Base-by-base conservation (phyloP, 805 yeast genomes). In the Candida morakotiae region DNA sequence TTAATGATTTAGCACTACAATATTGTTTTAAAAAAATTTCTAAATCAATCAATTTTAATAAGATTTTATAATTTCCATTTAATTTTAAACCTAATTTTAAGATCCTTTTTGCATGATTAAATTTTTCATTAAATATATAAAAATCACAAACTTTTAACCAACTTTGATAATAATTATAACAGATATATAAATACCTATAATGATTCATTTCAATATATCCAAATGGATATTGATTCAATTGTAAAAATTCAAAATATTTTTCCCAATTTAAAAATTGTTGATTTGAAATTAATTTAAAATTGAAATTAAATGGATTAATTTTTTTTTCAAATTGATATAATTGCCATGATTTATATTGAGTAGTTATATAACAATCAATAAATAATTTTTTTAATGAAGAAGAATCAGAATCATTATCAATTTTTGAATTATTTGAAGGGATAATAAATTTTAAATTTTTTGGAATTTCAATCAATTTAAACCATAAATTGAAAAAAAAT, bases 261-360 rank as follows among this genome's bases (percentile, higher is more conserved):
- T 69, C 74, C 79, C 95, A 83, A 9, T 60, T 64, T 14, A 69
- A 72, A 15, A 81, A 49, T 45, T 83, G 84, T 34, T 74, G 70
- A 16, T 49, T 51, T 2, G 65, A 52, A 9, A 62, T 39, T 6
- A 52, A 42, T 10, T 56, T 49, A 1, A 68, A 63, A 19, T 58
- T 60, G 45, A 52, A 72, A 43, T 59, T 71, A 6, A 67, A 42
- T 21, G 11, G 16, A 5, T 52, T 44, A 5, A 77, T 46, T 1
- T 53, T 50, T 40, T 65, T 64, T 42, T 81, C 87, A 53, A 52
- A 79, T 7, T 58, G 53, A 51, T 66, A 79, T 9, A 75, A 37
- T 40, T 75, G 76, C 53, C 59, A 76, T 1, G 67, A 64, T 31
- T 70, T 67, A 45, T 62, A 75, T 47, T 80, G 86, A 1, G 75